Conservation (phyloP, 441 rosid genomes). For the Jatropha podagrica region DNA sequence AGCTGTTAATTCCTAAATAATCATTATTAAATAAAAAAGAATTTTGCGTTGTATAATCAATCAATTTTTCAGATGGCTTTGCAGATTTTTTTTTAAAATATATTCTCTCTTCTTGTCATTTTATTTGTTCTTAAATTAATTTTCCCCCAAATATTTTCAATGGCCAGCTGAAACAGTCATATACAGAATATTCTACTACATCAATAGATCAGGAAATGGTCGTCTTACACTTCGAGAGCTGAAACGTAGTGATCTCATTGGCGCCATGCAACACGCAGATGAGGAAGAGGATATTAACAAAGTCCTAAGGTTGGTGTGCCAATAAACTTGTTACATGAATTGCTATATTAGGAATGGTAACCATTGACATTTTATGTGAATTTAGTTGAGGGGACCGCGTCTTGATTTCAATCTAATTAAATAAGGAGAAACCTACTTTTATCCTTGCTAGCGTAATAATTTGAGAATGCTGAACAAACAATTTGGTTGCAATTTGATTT, state of each 20-base stretch:
- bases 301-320: slow-evolving; percentile 67
- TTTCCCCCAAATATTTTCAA: slow-evolving; percentile 7
- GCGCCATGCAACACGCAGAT: slow-evolving; percentile 84
- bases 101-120: neutral
- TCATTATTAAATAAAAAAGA: neutral
- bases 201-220: slow-evolving; percentile 88
- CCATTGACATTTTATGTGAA: neutral
- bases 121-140: slow-evolving; percentile 5
- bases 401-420: slow-evolving; percentile 6
- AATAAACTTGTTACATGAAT: slow-evolving; percentile 14
- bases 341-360: neutral
- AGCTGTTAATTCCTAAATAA: neutral
- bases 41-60: neutral
- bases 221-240: slow-evolving; percentile 85
- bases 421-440: neutral
- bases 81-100: neutral
- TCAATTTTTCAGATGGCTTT: neutral
- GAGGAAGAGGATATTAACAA: slow-evolving; percentile 98
- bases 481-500: neutral
- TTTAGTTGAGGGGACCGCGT: neutral
- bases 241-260: slow-evolving; percentile 75
- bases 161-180: slow-evolving; percentile 92
- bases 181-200: slow-evolving; percentile 93
- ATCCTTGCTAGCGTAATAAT: neutral
- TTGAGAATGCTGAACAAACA: neutral